Conservation (phyloP, 2,329 filamentous ascomycete genomes). For the Aspergillus felis region DNA sequence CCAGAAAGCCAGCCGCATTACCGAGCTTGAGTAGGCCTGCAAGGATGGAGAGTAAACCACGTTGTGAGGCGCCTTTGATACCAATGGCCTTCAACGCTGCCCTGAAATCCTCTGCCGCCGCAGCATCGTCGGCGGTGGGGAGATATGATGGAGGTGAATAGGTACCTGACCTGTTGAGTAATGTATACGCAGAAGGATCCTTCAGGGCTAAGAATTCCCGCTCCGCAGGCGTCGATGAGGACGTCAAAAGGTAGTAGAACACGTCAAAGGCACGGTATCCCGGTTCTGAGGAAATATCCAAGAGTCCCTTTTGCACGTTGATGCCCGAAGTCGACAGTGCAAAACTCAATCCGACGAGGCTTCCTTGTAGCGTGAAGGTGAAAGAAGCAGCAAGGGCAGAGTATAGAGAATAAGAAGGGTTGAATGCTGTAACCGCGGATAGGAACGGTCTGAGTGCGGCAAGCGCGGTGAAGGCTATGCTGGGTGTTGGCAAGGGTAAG, state of each 20-base stretch:
- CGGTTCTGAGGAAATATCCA: slow-evolving; percentile 72
- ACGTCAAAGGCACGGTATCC: slow-evolving; percentile 95
- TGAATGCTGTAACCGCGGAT: slow-evolving; percentile 80
- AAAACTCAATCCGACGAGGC: slow-evolving; percentile 69
- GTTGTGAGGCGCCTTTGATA: slow-evolving; percentile 79
- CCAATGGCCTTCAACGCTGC: slow-evolving; percentile 83
- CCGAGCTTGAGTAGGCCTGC: slow-evolving; percentile 87
- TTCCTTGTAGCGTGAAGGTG: slow-evolving; percentile 75
- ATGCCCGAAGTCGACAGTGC: slow-evolving; percentile 84
- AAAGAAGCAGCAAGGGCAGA: slow-evolving; percentile 76
- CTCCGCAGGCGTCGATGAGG: slow-evolving; percentile 83
- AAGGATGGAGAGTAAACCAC: slow-evolving; percentile 79
- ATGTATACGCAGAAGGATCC: slow-evolving; percentile 68
- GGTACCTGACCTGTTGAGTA: slow-evolving; percentile 79
- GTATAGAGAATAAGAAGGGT: slow-evolving; percentile 78
- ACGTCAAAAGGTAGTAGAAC: slow-evolving; percentile 93
- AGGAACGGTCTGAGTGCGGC: slow-evolving; percentile 82
- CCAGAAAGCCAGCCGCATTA: slow-evolving; percentile 77
- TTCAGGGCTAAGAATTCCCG: slow-evolving; percentile 82
- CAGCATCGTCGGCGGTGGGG: slow-evolving; percentile 86
- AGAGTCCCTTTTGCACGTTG: slow-evolving; percentile 73
- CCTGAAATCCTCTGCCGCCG: slow-evolving; percentile 89
- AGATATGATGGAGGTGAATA: slow-evolving; percentile 84
- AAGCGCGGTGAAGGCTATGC: slow-evolving; percentile 71
- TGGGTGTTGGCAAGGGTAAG: slow-evolving; percentile 74